Evolutionary conservation across 179 eudicot genomes (phyloP), one percentile per base, ranked within the genome.

Genomic region (Beta corolliflora): DNA sequence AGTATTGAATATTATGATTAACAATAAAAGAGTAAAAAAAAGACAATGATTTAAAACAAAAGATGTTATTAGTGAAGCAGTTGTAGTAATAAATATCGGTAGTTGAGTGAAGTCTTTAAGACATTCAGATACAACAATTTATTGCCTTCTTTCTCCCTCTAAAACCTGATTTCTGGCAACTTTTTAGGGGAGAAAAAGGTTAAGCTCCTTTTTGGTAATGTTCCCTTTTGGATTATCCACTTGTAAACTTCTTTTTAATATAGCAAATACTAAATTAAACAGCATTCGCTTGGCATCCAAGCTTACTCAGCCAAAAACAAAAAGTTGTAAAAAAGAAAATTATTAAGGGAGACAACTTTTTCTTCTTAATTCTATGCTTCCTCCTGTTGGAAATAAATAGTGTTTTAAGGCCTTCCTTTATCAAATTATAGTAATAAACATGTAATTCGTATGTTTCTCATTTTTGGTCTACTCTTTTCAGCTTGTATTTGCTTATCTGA

Each of bases 141-240:
- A 19, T 59, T n/a, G 45, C 13, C 55, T 23, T 29, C 36, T n/a
- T 60, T 41, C 41, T 16, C 76, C 63, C 50, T 4, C 23, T 11
- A 73, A 82, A 81, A 82, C 85, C 85, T 79, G 74, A 78, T 78
- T 74, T 78, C n/a, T 23, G 77, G 87, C 87, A 85, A 79, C 82
- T 70, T 85, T 85, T 74, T 78, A 9, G 75, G 87, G 87, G 87
- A 50, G 80, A 52, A 61, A 85, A 75, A 79, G 80, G 74, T 41
- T 53, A 70, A 61, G 78, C 25, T 60, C 56, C 76, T 79, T 85
- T 81, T 61, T 60, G 82, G 80, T 55, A 79, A 79, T 85, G 85
- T 82, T 75, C 75, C 84, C 63, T 78, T 74, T 68, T 79, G 82
- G 71, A 81, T 63, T 61, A 69, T 70, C 60, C 77, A 81, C 52